phyloP scores from a whole-genome alignment of 2,329 filamentous ascomycete species.

The Apiospora aurea region DNA sequence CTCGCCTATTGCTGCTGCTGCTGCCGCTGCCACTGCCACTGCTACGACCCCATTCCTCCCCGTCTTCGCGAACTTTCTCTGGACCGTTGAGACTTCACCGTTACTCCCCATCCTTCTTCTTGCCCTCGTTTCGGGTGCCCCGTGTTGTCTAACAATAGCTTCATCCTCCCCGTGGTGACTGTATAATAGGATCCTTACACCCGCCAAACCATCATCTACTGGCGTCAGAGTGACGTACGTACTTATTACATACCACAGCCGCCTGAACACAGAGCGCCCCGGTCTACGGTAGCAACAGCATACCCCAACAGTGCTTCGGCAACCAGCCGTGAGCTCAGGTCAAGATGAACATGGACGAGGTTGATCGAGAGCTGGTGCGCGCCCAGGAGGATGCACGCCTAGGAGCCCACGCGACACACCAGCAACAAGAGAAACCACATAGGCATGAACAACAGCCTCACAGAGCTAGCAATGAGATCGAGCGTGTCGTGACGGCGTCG shows the following conservation, averaged over 20 bases:
- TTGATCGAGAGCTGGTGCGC: slow-evolving; percentile 60
- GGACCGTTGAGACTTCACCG: neutral
- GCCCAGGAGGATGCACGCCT: slow-evolving; percentile 51
- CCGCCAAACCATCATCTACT: neutral
- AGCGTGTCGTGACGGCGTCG: slow-evolving; percentile 63
- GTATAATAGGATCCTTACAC: slow-evolving; percentile 2
- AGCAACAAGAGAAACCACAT: slow-evolving; percentile 52
- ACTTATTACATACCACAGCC: neutral
- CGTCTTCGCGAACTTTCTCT: neutral
- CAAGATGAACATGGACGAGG: slow-evolving; percentile 50
- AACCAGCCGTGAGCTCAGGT: neutral
- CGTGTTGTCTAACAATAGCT: neutral
- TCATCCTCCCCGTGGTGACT: neutral
- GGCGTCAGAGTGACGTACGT: slow-evolving; percentile 11
- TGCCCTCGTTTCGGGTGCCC: neutral
- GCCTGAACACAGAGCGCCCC: neutral
- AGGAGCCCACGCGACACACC: slow-evolving; percentile 29
- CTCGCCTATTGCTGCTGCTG: no score
- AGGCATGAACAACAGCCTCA: slow-evolving; percentile 48
- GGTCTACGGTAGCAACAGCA: neutral
- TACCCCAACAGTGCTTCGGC: neutral
- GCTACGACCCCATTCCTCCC: neutral
- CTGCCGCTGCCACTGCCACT: neutral
- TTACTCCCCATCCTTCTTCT: neutral
- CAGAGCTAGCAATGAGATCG: slow-evolving; percentile 43